Evolutionary conservation across 257 asterid species (phyloP).

Genomic region (Solanum chmielewskii): DNA sequence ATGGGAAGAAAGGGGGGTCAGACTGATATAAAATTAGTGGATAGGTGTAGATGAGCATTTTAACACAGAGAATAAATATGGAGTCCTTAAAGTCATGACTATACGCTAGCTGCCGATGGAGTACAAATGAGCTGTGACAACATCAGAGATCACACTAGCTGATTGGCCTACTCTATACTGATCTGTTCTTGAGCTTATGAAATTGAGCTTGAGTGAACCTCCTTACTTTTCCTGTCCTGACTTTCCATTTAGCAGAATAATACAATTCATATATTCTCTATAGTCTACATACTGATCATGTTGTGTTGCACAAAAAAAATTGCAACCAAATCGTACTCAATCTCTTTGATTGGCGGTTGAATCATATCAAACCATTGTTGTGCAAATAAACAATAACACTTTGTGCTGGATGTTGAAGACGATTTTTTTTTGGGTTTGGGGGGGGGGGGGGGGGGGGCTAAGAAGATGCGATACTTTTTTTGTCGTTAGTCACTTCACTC

Average conservation of each 20-base stretch:
- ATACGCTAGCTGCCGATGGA: not conserved
- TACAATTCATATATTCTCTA: not conserved
- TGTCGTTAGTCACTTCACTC: not conserved
- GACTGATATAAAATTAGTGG: not conserved
- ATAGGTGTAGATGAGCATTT: not conserved
- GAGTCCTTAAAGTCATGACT: not conserved
- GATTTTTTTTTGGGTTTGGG: too few relatives aligned
- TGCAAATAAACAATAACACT: not conserved
- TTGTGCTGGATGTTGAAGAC: not conserved
- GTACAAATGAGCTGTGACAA: not conserved
- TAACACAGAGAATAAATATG: not conserved
- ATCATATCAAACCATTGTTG: not conserved
- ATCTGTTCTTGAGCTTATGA: not conserved
- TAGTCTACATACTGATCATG: not conserved
- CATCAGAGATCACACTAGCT: not conserved
- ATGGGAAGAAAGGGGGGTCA: not conserved
- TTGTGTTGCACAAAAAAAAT: not conserved
- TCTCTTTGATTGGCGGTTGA: not conserved
- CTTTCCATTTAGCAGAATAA: not conserved
- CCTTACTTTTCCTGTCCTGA: not conserved
- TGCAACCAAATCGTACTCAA: not conserved
- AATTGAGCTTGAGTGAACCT: not conserved
- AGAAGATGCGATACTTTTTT: not conserved
- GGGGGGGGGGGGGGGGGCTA: too few relatives aligned
- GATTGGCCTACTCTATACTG: not conserved